Conservation (phyloP, 2,329 filamentous ascomycete genomes). For the Parastagonospora nodorum region DNA sequence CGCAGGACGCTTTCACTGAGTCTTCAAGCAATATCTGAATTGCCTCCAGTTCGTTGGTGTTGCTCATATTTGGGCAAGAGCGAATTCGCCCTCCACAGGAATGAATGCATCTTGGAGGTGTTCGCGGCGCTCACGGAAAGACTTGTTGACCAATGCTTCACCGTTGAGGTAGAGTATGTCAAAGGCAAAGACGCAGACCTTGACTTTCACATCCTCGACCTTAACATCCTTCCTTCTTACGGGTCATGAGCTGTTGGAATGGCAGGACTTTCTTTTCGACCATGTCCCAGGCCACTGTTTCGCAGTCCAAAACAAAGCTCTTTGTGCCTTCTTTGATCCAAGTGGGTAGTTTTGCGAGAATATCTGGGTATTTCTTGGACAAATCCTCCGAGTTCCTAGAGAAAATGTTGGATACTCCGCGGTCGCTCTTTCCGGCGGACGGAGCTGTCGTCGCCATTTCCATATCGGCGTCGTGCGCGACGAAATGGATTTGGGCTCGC, state of each 20-base stretch:
- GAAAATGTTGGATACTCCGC: slow-evolving; percentile 89
- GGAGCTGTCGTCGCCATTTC: slow-evolving; percentile 65
- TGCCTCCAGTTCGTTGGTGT: slow-evolving; percentile 88
- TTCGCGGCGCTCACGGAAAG: slow-evolving; percentile 81
- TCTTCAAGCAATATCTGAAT: slow-evolving; percentile 94
- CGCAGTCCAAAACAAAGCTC: slow-evolving; percentile 97
- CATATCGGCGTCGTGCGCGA: slow-evolving; percentile 76
- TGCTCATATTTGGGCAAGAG: slow-evolving; percentile 82
- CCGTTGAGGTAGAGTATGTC: slow-evolving; percentile 94
- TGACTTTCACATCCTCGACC: slow-evolving; percentile 91
- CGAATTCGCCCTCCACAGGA: slow-evolving; percentile 85
- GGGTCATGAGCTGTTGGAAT: slow-evolving; percentile 97
- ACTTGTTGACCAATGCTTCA: slow-evolving; percentile 82
- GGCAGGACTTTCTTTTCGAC: slow-evolving; percentile 92
- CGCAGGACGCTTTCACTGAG: slow-evolving; percentile 92
- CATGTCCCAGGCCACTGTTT: slow-evolving; percentile 97
- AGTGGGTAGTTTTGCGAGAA: slow-evolving; percentile 80
- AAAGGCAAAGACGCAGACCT: slow-evolving; percentile 96
- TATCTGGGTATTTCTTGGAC: slow-evolving; percentile 97
- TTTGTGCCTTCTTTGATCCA: slow-evolving; percentile 92
- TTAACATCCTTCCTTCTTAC: slow-evolving; percentile 98
- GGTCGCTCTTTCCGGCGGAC: slow-evolving; percentile 68
- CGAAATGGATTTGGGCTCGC: slow-evolving; percentile 97
- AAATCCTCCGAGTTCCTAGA: slow-evolving; percentile 96
- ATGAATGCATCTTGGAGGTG: slow-evolving; percentile 75